Percentiles rank a stretch among this genome's conserved stretches.
Conservation (phyloP, 306 rosid genomes). For the Ormosia emarginata region DNA sequence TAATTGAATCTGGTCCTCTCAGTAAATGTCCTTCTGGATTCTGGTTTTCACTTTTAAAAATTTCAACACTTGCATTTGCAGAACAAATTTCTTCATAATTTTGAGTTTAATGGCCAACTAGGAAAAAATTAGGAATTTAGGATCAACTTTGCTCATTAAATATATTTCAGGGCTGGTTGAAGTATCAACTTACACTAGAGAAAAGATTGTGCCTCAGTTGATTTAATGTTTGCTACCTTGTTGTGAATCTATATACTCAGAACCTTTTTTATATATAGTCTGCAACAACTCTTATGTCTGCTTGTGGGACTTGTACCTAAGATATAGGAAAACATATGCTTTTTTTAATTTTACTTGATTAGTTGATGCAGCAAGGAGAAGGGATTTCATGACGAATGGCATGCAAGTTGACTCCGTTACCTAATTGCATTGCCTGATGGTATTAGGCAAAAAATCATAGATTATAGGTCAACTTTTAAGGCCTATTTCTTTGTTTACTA, state of each 20-base stretch:
- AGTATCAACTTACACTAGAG: background rate
- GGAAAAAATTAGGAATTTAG: background rate
- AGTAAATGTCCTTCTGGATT: background rate
- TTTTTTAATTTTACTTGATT: background rate
- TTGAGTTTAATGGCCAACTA: background rate
- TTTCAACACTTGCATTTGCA: background rate
- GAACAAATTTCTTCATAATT: background rate
- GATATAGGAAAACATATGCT: background rate
- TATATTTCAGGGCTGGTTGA: background rate
- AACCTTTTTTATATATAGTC: background rate
- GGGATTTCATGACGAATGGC: background rate
- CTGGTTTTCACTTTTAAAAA: background rate
- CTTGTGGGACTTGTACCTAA: background rate
- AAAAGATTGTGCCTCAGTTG: background rate
- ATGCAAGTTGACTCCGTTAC: slow-evolving; percentile 9
- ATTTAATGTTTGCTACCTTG: background rate
- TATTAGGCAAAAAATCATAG: background rate
- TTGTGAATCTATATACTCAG: background rate
- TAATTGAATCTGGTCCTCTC: background rate
- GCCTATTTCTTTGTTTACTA: background rate
- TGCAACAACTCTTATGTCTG: background rate
- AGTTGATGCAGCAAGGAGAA: background rate
- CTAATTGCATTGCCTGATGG: background rate
- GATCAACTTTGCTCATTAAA: background rate
- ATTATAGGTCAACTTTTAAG: background rate